Evolutionary conservation across 2,329 filamentous ascomycete species (phyloP).

Genomic region (Periconia digitata): DNA sequence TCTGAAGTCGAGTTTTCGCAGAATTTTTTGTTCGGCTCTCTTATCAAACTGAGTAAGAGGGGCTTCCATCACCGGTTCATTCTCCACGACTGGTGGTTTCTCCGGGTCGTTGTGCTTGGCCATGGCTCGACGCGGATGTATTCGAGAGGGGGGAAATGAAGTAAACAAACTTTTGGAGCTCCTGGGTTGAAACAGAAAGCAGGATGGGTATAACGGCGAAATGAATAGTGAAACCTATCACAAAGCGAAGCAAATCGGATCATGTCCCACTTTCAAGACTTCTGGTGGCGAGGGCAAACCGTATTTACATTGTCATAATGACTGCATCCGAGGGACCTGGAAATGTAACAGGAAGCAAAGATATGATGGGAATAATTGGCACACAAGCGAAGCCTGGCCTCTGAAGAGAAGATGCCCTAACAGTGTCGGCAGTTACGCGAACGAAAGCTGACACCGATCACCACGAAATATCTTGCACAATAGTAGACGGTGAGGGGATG

Average conservation of each 20-base stretch:
- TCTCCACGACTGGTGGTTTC: not conserved
- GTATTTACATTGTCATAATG: no score
- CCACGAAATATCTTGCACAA: not conserved
- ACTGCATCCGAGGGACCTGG: no score
- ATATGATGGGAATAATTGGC: no score
- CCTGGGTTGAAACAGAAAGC: not conserved
- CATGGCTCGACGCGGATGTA: not conserved
- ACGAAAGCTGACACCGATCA: not conserved
- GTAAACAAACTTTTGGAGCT: not conserved
- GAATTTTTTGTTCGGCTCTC: slow-evolving; percentile 24
- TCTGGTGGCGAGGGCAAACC: no score
- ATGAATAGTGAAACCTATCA: no score
- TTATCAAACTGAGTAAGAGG: slow-evolving; percentile 11
- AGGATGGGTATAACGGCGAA: no score
- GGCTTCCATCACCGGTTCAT: not conserved
- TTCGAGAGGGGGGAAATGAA: not conserved
- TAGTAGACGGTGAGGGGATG: not conserved
- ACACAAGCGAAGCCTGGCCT: no score
- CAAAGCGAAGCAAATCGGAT: no score
- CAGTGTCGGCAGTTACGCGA: not conserved
- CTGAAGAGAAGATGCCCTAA: no score
- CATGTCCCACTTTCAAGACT: no score
- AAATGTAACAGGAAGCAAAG: no score
- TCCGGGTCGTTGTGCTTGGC: not conserved
- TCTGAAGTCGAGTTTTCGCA: slow-evolving; percentile 34